These are phyloP conservation scores for Brassica carinata DNA, from an alignment of 345 rosid genomes.

Conservation along the genomic window DNA sequence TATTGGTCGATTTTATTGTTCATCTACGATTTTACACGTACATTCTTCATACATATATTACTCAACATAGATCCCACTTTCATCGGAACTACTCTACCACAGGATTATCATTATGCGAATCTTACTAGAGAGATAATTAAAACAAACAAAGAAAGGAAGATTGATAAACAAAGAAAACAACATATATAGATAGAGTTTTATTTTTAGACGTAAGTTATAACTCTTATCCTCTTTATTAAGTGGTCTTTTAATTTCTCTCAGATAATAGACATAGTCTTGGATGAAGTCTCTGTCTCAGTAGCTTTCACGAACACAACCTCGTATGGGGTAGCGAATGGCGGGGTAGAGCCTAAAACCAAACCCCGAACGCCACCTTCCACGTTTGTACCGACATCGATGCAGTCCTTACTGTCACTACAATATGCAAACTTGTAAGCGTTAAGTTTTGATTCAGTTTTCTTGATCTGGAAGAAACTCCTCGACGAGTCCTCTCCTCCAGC, in stretches of 20 bases:
- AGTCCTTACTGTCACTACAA: not conserved
- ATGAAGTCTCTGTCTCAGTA: not conserved
- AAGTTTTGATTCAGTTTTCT: constrained; percentile 16
- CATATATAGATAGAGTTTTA: not conserved
- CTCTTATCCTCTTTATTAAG: not conserved
- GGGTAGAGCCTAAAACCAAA: constrained; percentile 51
- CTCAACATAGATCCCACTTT: too few relatives aligned
- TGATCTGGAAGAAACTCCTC: constrained; percentile 40
- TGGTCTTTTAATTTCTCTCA: not conserved
- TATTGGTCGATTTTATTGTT: too few relatives aligned
- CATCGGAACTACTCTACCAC: too few relatives aligned
- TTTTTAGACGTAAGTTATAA: not conserved
- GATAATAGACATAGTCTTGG: not conserved
- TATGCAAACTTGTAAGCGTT: too few relatives aligned
- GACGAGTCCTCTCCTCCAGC: constrained; percentile 34
- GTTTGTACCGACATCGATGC: constrained; percentile 43
- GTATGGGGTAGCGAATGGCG: constrained; percentile 35
- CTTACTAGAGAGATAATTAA: too few relatives aligned
- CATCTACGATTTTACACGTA: too few relatives aligned
- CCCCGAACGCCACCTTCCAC: constrained; percentile 43
- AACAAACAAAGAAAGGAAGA: not conserved
- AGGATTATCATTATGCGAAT: too few relatives aligned
- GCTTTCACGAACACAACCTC: constrained; percentile 36
- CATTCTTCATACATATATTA: too few relatives aligned
- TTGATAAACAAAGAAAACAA: not conserved